Evolutionary conservation across 2,329 filamentous ascomycete genomes (phyloP), one percentile per base, ranked within the genome.

Genomic region (Coleophoma crateriformis): DNA sequence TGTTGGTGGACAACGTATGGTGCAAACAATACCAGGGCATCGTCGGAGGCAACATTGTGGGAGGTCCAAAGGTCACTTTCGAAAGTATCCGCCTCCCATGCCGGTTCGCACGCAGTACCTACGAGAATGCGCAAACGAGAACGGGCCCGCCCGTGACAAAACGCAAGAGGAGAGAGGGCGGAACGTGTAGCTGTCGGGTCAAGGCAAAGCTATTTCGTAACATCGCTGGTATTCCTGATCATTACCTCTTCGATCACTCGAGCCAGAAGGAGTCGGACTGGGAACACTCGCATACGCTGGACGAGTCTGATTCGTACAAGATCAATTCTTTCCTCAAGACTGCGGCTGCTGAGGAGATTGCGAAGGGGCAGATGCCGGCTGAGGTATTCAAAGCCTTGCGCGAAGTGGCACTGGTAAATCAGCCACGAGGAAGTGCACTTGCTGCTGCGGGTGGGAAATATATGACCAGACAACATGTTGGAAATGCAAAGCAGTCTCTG

Each of bases 251-350:
- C 34, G 50, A 52, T 35, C 47, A 52, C 33, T 47, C 44, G 7
- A 52, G 34, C 20, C 19, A 35, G 17, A 49, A 47, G 22, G 47
- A 49, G n/a, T 15, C 13, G 17, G 47, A 49, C 17, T 49, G 43
- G 47, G 33, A 35, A 3, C 50, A 52, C 32, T 47, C 50, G n/a
- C 50, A 52, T 32, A 49, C 50, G 3, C 49, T 52, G 32, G 50
- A 47, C 34, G 50, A 52, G 14, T 49, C 47, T 1, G 50, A 49
- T 41, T 22, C 33, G 15, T 49, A 44, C n/a, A 52, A 52, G 20
- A 52, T 52, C 37, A 49, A 52, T 42, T 49, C 50, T 4, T 52
- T 49, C 27, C 19, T 52, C 27, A 49, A 41, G 33, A 48, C 50
- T 11, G 44, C 44, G 6, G 50, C 50, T 10, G 47, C 50, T 4